Percentiles rank a stretch among this genome's conserved stretches.
Conservation (phyloP, 306 rosid genomes). For the Chamaecrista fasciculata region DNA sequence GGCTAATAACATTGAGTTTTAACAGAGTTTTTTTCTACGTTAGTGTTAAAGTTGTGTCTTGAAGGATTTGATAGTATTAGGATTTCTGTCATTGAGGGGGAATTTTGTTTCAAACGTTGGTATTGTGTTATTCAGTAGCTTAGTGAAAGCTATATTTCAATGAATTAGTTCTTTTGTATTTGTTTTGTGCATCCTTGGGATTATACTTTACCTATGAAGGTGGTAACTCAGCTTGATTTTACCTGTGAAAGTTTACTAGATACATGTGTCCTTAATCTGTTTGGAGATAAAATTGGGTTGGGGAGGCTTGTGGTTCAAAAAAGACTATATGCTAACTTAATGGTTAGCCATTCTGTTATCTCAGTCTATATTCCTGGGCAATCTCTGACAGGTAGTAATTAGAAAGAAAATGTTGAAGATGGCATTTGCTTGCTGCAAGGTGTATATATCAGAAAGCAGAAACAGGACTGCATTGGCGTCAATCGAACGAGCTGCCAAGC, state of each 20-base stretch:
- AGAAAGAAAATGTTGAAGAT: conserved; percentile 46
- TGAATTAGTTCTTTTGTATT: neutral
- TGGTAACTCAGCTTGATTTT: neutral
- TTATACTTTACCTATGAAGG: neutral
- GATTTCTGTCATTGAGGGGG: neutral
- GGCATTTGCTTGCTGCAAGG: conserved; percentile 86
- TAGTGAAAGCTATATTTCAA: neutral
- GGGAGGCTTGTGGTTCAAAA: conserved; percentile 33
- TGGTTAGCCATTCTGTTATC: conserved; percentile 10
- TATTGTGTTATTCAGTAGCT: neutral
- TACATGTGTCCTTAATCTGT: neutral
- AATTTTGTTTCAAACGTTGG: neutral
- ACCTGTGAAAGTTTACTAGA: neutral
- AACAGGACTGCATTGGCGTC: conserved; percentile 64
- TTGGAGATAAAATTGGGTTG: conserved; percentile 33
- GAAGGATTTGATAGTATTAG: neutral
- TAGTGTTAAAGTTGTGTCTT: neutral
- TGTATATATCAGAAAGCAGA: conserved; percentile 88
- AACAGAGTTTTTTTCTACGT: neutral
- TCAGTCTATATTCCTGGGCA: conserved; percentile 25
- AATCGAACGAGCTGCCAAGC: conserved; percentile 68
- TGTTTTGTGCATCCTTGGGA: neutral
- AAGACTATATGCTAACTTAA: conserved; percentile 5
- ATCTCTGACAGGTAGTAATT: conserved; percentile 28
- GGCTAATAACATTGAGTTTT: conserved; percentile 46